Evolutionary conservation across 1,284 basidiomycete species (phyloP).

Genomic region (Cryptococcus maquisensis): DNA sequence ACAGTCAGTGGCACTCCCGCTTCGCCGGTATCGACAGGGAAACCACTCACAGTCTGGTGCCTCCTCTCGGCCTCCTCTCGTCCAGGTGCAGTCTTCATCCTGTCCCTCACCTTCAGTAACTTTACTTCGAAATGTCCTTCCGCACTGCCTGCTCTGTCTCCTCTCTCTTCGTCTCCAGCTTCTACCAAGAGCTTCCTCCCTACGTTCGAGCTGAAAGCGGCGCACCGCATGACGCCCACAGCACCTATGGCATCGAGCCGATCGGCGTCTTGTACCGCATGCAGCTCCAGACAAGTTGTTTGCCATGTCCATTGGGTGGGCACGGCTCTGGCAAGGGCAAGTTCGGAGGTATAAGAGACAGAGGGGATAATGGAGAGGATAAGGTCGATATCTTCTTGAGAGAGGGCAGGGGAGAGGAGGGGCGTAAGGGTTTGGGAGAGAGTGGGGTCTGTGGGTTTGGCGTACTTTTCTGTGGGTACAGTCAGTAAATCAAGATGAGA

Average conservation of each 20-base stretch:
- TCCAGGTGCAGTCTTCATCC: slow-evolving; percentile 71
- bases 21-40: too few species aligned
- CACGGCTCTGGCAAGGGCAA: slow-evolving; percentile 54
- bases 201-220: slow-evolving; percentile 66
- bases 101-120: slow-evolving; percentile 65
- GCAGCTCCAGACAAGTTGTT: slow-evolving; percentile 68
- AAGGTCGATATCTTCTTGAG: slow-evolving; percentile 13
- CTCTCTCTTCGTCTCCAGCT: slow-evolving; percentile 45
- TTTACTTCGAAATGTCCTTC: slow-evolving; percentile 87
- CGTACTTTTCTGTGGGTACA: slow-evolving; percentile 36
- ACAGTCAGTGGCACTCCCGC: neutral
- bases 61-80: slow-evolving; percentile 65
- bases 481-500: neutral
- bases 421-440: slow-evolving; percentile 21
- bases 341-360: slow-evolving; percentile 83
- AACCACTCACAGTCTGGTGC: slow-evolving; percentile 64
- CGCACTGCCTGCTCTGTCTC: slow-evolving; percentile 56
- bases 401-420: slow-evolving; percentile 19
- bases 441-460: slow-evolving; percentile 13
- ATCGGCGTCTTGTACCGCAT: slow-evolving; percentile 90
- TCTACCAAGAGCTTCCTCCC: slow-evolving; percentile 15
- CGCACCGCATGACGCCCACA: slow-evolving; percentile 80
- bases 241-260: slow-evolving; percentile 87
- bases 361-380: slow-evolving; percentile 64
- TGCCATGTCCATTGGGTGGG: slow-evolving; percentile 68